phyloP scores from a whole-genome alignment of 2,329 filamentous ascomycete genomes.

The Penicillium verrucosum region DNA sequence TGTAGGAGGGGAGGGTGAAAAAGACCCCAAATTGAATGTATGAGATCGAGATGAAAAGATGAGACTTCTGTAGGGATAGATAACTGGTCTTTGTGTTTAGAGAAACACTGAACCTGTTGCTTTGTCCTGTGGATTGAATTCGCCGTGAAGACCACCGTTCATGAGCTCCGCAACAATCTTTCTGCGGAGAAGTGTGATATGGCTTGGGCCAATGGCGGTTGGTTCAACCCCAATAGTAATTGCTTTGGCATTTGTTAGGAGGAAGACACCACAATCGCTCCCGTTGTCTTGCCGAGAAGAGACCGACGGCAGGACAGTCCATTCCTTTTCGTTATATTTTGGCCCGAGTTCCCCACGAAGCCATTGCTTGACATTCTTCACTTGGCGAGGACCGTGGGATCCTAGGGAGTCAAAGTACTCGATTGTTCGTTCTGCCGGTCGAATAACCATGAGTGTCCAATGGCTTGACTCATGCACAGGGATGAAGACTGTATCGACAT shows the following conservation, averaged over 20 bases:
- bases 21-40: neutral
- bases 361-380: constrained; percentile 41
- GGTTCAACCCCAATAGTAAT: constrained; percentile 46
- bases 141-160: constrained; percentile 44
- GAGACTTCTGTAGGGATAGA: neutral
- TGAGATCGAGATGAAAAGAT: neutral
- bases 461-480: constrained; percentile 47
- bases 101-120: constrained; percentile 21
- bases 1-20: neutral
- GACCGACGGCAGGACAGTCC: constrained; percentile 38
- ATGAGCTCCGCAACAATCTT: constrained; percentile 50
- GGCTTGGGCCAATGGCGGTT: constrained; percentile 38
- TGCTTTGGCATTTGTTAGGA: constrained; percentile 49
- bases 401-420: constrained; percentile 50
- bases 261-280: constrained; percentile 51
- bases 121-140: constrained; percentile 35
- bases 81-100: constrained; percentile 7
- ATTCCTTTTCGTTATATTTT: constrained; percentile 43
- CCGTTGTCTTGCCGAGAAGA: constrained; percentile 48
- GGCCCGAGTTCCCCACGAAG: constrained; percentile 42
- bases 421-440: constrained; percentile 42
- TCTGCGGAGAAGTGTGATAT: constrained; percentile 42
- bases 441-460: constrained; percentile 49
- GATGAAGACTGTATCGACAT: constrained; percentile 48
- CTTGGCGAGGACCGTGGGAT: constrained; percentile 29